These are phyloP conservation scores for Ascochyta pisi DNA, from an alignment of 2,329 filamentous ascomycete genomes.

Conservation along the genomic window DNA sequence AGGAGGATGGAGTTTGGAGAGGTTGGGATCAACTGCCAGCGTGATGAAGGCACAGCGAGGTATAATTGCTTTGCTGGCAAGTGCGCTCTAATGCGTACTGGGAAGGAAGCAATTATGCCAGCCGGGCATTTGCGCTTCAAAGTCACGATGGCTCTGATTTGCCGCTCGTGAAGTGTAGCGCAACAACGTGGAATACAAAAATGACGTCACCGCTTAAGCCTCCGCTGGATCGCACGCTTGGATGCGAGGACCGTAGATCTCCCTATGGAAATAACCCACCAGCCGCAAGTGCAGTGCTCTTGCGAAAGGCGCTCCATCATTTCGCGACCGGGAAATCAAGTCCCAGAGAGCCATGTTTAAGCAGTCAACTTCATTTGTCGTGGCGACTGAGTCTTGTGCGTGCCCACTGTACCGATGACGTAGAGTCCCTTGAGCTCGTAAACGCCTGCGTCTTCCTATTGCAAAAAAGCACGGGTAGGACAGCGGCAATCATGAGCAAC, in stretches of 20 bases:
- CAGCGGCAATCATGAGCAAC: not conserved
- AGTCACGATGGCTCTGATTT: constrained; percentile 17
- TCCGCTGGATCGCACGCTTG: not conserved
- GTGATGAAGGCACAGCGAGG: constrained; percentile 3
- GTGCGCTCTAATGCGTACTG: not conserved
- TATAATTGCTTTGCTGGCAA: constrained; percentile 10
- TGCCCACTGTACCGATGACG: not conserved
- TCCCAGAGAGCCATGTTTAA: not conserved
- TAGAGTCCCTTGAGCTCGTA: constrained; percentile 16
- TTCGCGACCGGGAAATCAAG: not conserved
- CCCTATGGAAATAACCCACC: not conserved
- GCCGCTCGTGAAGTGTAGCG: not conserved
- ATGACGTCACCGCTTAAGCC: constrained; percentile 8
- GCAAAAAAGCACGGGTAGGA: not conserved
- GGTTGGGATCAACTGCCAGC: not conserved
- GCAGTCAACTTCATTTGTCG: not conserved
- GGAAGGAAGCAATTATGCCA: constrained; percentile 16
- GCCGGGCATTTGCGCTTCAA: constrained; percentile 9
- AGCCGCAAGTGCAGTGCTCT: not conserved
- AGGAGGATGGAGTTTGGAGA: constrained; percentile 4
- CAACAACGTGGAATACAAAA: constrained; percentile 2
- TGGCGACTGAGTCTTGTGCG: not conserved
- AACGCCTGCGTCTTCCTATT: constrained; percentile 21
- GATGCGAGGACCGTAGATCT: not conserved
- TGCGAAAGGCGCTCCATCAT: not conserved